Evolutionary conservation across 257 asterid species (phyloP), one percentile per base, ranked within the genome.

Genomic region (Solanum infundibuliforme): DNA sequence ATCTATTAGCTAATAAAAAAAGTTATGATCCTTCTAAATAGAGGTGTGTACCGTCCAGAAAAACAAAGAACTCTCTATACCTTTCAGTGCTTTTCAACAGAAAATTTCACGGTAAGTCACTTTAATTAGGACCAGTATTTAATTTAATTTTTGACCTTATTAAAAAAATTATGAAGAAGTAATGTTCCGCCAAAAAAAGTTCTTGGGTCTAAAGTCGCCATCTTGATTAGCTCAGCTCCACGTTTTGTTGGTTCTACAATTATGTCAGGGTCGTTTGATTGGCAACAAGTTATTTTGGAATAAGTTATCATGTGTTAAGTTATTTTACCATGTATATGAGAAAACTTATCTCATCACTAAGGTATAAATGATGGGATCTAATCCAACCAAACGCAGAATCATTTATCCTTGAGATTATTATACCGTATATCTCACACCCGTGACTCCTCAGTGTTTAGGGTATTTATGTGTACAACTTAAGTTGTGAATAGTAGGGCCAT

Each of bases 221-320:
- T n/a, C 60, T 76, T 39, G 34, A 39, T 76, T 12, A 76, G 23
- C 36, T 39, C 32, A 75, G 58, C 34, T 38, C 43, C 1, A 23
- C 52, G 52, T 35, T 74, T 21, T 36, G 18, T 74, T 72, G 83
- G 14, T 6, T 77, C 36, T 21, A 41, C 48, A 8, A n/a, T 38
- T 76, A 39, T 31, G 12, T n/a, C 21, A 76, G 29, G 23, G 10
- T 3, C 1, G 11, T 55, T 7, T 55, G 5, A 0, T 55, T 55
- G 1, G 0, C 0, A 7, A 55, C 4, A 18, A 55, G 5, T 55
- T 55, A 52, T 52, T 46, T 46, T 18, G 5, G 0, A 20, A 55
- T 3, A 18, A 55, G 2, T 52, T 52, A 52, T 48, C 3, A 14
- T 48, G 23, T 48, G 60, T 48, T 16, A 48, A 14, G 23, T 52